phyloP scores from a whole-genome alignment of 2,329 filamentous ascomycete species.

The Passalora sequoiae region DNA sequence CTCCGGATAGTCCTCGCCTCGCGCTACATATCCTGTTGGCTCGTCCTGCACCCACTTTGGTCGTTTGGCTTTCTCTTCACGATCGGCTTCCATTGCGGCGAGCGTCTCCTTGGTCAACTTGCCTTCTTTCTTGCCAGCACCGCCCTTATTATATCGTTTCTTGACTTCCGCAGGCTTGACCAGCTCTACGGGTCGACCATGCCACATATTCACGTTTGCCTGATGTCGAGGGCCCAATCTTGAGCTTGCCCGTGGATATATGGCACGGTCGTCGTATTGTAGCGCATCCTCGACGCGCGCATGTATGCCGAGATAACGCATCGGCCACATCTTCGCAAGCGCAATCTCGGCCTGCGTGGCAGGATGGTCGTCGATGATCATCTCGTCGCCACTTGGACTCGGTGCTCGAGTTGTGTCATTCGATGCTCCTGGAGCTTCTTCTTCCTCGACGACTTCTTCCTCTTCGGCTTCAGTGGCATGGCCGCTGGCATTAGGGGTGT shows the following conservation, averaged over 20 bases:
- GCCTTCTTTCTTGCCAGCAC: conserved; percentile 63
- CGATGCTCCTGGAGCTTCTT: conserved; percentile 53
- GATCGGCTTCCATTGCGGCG: conserved; percentile 76
- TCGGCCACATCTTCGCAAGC: conserved; percentile 91
- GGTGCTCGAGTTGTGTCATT: conserved; percentile 60
- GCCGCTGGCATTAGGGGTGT: conserved; percentile 67
- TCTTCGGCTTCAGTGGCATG: conserved; percentile 55
- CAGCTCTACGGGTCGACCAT: conserved; percentile 78
- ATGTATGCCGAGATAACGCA: conserved; percentile 91
- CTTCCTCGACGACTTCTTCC: conserved; percentile 60
- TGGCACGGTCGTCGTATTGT: conserved; percentile 88
- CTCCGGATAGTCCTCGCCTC: conserved; percentile 72
- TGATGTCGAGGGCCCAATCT: conserved; percentile 87
- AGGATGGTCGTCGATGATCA: conserved; percentile 54
- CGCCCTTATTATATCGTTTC: conserved; percentile 62
- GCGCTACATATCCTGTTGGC: conserved; percentile 74
- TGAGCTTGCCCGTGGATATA: conserved; percentile 92
- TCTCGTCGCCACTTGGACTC: conserved; percentile 42
- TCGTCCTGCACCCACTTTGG: conserved; percentile 94
- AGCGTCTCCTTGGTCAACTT: conserved; percentile 75
- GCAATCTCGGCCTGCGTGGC: conserved; percentile 82
- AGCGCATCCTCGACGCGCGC: conserved; percentile 92
- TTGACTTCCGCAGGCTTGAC: conserved; percentile 84
- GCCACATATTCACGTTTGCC: conserved; percentile 79
- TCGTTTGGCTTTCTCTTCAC: conserved; percentile 68